Conservation (phyloP, 306 rosid species). For the Cucurbita ficifolia region DNA sequence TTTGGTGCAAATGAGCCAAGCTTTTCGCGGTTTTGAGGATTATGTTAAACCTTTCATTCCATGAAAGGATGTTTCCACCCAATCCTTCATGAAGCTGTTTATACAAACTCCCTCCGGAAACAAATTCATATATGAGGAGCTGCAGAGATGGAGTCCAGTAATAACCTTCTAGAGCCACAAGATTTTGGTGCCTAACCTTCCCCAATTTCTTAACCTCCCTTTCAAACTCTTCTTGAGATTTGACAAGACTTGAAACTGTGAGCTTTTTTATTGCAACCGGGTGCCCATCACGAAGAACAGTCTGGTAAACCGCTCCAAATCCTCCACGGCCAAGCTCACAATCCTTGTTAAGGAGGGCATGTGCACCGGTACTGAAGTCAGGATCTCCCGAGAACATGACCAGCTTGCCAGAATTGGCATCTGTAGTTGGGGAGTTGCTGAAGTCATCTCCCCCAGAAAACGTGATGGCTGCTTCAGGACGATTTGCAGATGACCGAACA, state of each 20-base stretch:
- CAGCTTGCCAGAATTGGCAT: constrained; percentile 92
- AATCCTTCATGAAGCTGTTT: constrained; percentile 91
- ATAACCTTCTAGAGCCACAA: constrained; percentile 87
- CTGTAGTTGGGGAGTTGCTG: constrained; percentile 83
- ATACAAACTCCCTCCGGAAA: constrained; percentile 74
- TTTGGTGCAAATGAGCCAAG: constrained; percentile 79
- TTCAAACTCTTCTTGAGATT: constrained; percentile 91
- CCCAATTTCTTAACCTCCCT: constrained; percentile 92
- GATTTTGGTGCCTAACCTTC: constrained; percentile 73
- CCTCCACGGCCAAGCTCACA: constrained; percentile 99
- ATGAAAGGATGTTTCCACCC: constrained; percentile 65
- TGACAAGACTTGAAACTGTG: constrained; percentile 93
- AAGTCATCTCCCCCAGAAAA: constrained; percentile 82
- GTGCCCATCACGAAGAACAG: constrained; percentile 78
- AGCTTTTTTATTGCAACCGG: constrained; percentile 97
- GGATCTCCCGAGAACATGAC: constrained; percentile 98
- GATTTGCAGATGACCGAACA: constrained; percentile 45
- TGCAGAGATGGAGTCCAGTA: constrained; percentile 98
- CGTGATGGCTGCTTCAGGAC: constrained; percentile 41
- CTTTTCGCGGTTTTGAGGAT: constrained; percentile 88
- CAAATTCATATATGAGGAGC: constrained; percentile 77
- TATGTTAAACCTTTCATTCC: constrained; percentile 84
- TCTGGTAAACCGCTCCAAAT: constrained; percentile 80
- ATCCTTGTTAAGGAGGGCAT: constrained; percentile 91
- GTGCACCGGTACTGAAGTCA: constrained; percentile 89